Conservation (phyloP, 2,329 filamentous ascomycete genomes). For the Paecilomyces fulvus region DNA sequence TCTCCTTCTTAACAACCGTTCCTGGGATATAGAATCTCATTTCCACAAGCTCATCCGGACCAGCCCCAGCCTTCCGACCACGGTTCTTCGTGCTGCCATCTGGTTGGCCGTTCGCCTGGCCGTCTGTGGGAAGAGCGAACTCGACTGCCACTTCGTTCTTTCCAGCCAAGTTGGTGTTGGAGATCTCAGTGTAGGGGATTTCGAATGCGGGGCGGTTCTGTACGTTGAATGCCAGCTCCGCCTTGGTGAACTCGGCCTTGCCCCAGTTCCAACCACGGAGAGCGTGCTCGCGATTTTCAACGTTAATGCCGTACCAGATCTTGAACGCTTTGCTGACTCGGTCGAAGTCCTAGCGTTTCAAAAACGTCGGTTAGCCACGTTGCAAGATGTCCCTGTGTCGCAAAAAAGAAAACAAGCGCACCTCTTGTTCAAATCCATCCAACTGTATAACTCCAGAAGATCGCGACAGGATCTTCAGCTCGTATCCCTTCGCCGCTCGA, state of each 20-base stretch:
- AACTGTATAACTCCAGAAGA: conserved; percentile 82
- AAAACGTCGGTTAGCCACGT: neutral
- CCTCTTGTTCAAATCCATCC: conserved; percentile 88
- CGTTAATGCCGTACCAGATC: conserved; percentile 90
- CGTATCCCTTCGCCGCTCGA: conserved; percentile 81
- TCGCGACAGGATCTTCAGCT: conserved; percentile 82
- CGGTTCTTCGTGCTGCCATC: conserved; percentile 62
- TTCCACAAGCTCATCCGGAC: conserved; percentile 87
- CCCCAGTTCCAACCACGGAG: conserved; percentile 99
- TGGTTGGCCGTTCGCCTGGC: conserved; percentile 62
- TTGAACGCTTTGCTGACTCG: conserved; percentile 90
- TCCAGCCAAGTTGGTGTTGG: conserved; percentile 93
- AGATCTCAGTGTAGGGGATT: conserved; percentile 93
- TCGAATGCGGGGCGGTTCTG: conserved; percentile 95
- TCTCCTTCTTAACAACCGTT: conserved; percentile 64
- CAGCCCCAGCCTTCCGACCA: conserved; percentile 83
- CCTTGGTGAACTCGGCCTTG: conserved; percentile 92
- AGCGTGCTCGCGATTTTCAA: conserved; percentile 90
- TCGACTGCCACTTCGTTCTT: conserved; percentile 97
- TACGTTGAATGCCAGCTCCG: conserved; percentile 92
- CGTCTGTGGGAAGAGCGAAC: conserved; percentile 68
- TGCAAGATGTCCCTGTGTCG: neutral
- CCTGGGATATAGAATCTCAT: conserved; percentile 99
- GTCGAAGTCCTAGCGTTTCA: conserved; percentile 66
- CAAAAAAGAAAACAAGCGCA: conserved; percentile 21